Percentiles rank a stretch among this genome's conserved stretches.
Evolutionary conservation across 2,329 filamentous ascomycete genomes (phyloP).

Genomic region (Neopestalotiopsis sp.): DNA sequence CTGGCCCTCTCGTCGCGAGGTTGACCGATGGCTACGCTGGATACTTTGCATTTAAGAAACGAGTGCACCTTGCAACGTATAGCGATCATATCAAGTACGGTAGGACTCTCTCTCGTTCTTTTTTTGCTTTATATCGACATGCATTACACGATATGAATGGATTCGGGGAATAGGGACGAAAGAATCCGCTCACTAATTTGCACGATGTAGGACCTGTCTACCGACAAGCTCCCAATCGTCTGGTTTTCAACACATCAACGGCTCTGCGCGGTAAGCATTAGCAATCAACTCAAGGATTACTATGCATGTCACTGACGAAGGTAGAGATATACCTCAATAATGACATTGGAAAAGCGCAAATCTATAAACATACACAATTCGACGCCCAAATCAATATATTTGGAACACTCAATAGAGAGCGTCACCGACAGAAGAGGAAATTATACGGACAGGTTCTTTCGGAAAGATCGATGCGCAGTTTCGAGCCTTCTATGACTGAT

Average conservation of each 20-base stretch:
- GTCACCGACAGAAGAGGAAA: conserved; percentile 13
- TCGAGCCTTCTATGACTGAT: conserved; percentile 10
- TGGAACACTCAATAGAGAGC: conserved; percentile 4
- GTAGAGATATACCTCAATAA: conserved; percentile 28
- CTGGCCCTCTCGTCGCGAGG: conserved; percentile 24
- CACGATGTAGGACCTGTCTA: conserved; percentile 20
- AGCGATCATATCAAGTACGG: background rate
- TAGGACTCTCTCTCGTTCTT: background rate
- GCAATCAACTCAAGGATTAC: background rate
- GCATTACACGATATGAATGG: no score
- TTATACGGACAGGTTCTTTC: conserved; percentile 7
- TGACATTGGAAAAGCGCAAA: conserved; percentile 22
- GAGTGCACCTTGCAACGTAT: conserved; percentile 22
- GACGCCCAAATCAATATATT: conserved; percentile 19
- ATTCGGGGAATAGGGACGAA: no score
- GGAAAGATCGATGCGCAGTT: conserved; percentile 11
- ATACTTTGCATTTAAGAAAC: conserved; percentile 21
- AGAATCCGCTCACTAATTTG: background rate
- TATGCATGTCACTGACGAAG: background rate
- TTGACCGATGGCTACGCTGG: conserved; percentile 26
- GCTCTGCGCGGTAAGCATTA: conserved; percentile 17
- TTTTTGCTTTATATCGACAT: background rate
- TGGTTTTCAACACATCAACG: conserved; percentile 26
- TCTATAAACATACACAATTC: conserved; percentile 23
- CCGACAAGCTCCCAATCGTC: conserved; percentile 24